These are phyloP conservation scores for Dillenia turbinata DNA, from an alignment of 164 flowering plant species.

Conservation along the genomic window DNA sequence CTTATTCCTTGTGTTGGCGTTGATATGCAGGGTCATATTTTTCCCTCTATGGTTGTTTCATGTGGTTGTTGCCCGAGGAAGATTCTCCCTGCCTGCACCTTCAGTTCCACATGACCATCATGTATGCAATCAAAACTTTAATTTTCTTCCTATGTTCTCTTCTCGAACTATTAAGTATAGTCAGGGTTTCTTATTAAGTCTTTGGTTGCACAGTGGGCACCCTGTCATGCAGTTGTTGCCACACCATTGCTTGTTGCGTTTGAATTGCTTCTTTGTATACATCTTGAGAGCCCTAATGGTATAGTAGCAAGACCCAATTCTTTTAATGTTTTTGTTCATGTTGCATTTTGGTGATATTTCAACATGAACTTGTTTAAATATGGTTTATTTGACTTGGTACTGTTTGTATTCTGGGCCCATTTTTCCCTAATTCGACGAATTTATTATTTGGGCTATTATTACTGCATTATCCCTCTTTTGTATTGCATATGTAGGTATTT, in stretches of 20 bases:
- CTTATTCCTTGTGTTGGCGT: background rate
- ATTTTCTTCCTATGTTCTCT: too few relatives aligned
- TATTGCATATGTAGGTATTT: too few relatives aligned
- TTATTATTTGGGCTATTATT: too few relatives aligned
- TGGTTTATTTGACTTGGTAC: too few relatives aligned
- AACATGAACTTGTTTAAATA: too few relatives aligned
- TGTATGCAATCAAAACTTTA: slow-evolving; percentile 33
- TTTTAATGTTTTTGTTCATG: too few relatives aligned
- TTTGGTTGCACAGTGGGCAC: slow-evolving; percentile 80
- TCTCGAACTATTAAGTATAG: too few relatives aligned
- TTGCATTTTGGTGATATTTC: too few relatives aligned
- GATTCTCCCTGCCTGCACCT: slow-evolving; percentile 94
- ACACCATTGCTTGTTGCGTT: slow-evolving; percentile 82
- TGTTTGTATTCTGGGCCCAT: too few relatives aligned
- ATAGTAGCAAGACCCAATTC: slow-evolving; percentile 11
- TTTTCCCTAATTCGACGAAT: too few relatives aligned
- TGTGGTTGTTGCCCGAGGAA: slow-evolving; percentile 76
- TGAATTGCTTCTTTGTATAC: slow-evolving; percentile 87
- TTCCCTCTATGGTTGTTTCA: slow-evolving; percentile 86
- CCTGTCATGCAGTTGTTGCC: slow-evolving; percentile 89
- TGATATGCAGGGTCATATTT: slow-evolving; percentile 59
- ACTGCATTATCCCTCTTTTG: too few relatives aligned
- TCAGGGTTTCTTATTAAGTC: too few relatives aligned
- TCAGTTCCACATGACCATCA: slow-evolving; percentile 80
- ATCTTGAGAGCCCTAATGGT: slow-evolving; percentile 82